Percentiles rank a stretch among this genome's conserved stretches.
Evolutionary conservation across 2,329 filamentous ascomycete genomes (phyloP).

Genomic region (Atkinsonella hypoxylon): DNA sequence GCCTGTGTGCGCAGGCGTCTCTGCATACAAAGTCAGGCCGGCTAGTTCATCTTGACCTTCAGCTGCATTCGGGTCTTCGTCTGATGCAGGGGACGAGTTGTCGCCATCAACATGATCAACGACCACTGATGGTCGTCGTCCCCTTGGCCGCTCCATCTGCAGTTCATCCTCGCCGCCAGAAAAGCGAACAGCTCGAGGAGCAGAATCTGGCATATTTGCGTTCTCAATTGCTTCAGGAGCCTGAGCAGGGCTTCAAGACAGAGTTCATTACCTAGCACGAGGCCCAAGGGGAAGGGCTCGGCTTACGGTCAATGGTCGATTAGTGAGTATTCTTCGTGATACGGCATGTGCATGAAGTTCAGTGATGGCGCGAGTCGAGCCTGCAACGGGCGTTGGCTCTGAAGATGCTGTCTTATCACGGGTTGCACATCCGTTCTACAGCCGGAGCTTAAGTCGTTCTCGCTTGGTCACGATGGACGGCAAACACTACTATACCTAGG

Average conservation of each 20-base stretch:
- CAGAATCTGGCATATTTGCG: conserved; percentile 31
- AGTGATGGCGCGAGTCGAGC: neutral
- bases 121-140: conserved; percentile 20
- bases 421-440: neutral
- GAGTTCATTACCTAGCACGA: conserved; percentile 2
- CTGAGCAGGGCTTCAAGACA: neutral
- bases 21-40: conserved; percentile 31
- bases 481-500: too few relatives aligned
- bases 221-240: neutral
- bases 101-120: conserved; percentile 15
- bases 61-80: conserved; percentile 31
- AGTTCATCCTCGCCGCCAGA: conserved; percentile 34
- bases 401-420: neutral
- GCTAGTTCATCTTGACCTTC: conserved; percentile 39
- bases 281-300: conserved; percentile 5
- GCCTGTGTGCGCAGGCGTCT: conserved; percentile 26
- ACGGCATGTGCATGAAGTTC: neutral
- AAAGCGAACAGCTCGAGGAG: conserved; percentile 46
- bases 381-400: neutral
- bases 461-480: too few relatives aligned
- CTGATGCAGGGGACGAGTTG: conserved; percentile 16
- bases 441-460: neutral
- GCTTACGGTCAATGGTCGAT: conserved; percentile 5
- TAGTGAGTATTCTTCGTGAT: neutral
- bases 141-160: conserved; percentile 29